Percentiles rank a stretch among this genome's conserved stretches.
phyloP scores from a whole-genome alignment of 371 early-diverging fungal species.

The Chytridium lagenaria region DNA sequence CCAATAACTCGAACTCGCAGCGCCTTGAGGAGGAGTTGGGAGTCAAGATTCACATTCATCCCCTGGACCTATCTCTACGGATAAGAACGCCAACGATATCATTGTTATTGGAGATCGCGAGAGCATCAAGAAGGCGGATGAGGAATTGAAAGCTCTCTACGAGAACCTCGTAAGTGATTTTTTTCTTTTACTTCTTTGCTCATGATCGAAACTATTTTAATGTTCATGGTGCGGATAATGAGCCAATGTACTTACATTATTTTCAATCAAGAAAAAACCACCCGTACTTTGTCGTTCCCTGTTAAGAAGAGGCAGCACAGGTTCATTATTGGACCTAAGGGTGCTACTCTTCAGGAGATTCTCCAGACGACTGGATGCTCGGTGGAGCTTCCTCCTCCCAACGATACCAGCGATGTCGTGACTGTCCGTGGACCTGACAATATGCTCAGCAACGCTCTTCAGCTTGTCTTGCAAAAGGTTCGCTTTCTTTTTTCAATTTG shows the following conservation, averaged over 20 bases:
- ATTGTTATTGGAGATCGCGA: conserved; percentile 77
- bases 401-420: conserved; percentile 75
- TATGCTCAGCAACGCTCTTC: conserved; percentile 70
- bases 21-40: conserved; percentile 67
- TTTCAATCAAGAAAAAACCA: conserved; percentile 51
- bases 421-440: conserved; percentile 80
- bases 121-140: conserved; percentile 68
- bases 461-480: conserved; percentile 80
- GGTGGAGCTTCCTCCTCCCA: conserved; percentile 75
- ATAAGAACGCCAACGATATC: conserved; percentile 56
- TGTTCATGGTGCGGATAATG: no score
- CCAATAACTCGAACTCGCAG: conserved; percentile 65
- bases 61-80: conserved; percentile 47
- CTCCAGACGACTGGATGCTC: conserved; percentile 81
- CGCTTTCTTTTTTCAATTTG: conserved; percentile 53
- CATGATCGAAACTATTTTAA: no score
- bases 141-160: conserved; percentile 63
- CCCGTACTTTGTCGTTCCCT: conserved; percentile 67
- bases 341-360: conserved; percentile 78
- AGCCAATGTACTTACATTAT: conserved; percentile 15
- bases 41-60: conserved; percentile 82
- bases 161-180: conserved; percentile 57
- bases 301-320: conserved; percentile 91
- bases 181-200: conserved; percentile 1
- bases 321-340: conserved; percentile 86